phyloP scores from a whole-genome alignment of 2,329 filamentous ascomycete species.

The Cylindrodendrum hubeiense region DNA sequence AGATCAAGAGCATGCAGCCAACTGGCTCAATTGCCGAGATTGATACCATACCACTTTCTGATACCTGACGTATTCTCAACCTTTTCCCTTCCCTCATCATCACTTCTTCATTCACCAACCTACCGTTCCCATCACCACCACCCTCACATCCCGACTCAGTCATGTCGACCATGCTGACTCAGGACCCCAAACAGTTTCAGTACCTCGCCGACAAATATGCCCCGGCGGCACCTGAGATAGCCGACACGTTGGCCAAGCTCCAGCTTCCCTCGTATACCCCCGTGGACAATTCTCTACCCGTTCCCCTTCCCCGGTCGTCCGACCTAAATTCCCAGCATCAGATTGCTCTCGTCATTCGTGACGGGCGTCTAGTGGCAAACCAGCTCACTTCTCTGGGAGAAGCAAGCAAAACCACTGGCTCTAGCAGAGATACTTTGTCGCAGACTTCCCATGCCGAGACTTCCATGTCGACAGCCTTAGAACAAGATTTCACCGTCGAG shows the following conservation, averaged over 20 bases:
- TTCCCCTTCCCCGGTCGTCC: slow-evolving; percentile 66
- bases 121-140: background rate
- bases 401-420: slow-evolving; percentile 64
- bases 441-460: slow-evolving; percentile 61
- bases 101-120: slow-evolving; percentile 21
- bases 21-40: slow-evolving; percentile 67
- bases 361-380: slow-evolving; percentile 71
- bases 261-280: slow-evolving; percentile 70
- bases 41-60: slow-evolving; percentile 65
- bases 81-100: slow-evolving; percentile 9
- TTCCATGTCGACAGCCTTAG: slow-evolving; percentile 75
- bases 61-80: slow-evolving; percentile 43
- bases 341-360: slow-evolving; percentile 72
- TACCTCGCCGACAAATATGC: slow-evolving; percentile 77
- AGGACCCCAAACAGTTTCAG: slow-evolving; percentile 65
- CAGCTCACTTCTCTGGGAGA: slow-evolving; percentile 62
- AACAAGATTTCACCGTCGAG: slow-evolving; percentile 91
- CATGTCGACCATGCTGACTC: slow-evolving; percentile 40
- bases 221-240: slow-evolving; percentile 73
- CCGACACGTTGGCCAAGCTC: slow-evolving; percentile 74
- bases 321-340: slow-evolving; percentile 60
- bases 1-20: slow-evolving; percentile 78
- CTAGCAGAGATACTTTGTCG: slow-evolving; percentile 62
- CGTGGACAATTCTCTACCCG: slow-evolving; percentile 61
- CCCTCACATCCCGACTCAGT: background rate